Percentiles rank a stretch among this genome's conserved stretches.
Evolutionary conservation across 306 rosid genomes (phyloP).

Genomic region (Rubus idaeus): DNA sequence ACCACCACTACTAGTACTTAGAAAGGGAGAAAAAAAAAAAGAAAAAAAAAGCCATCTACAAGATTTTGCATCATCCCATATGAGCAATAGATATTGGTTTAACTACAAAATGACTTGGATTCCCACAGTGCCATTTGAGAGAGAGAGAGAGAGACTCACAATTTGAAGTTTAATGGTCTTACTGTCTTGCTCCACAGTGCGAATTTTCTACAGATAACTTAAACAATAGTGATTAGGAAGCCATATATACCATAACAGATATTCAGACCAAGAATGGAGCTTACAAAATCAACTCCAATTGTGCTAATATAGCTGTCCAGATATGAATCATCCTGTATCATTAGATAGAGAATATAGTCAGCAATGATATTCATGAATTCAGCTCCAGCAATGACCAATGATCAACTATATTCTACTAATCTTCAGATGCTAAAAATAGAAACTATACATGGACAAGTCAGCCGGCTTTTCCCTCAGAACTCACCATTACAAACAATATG

Average conservation of each 20-base stretch:
- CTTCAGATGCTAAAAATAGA: background rate
- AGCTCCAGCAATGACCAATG: background rate
- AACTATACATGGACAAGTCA: slow-evolving; percentile 2
- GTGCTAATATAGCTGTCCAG: slow-evolving; percentile 60
- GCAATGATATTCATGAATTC: background rate
- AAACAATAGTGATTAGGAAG: background rate
- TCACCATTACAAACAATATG: background rate
- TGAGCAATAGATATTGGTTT: background rate
- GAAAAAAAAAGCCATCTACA: background rate
- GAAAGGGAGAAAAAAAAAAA: background rate
- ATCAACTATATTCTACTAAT: background rate
- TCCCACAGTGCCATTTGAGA: background rate
- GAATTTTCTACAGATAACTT: slow-evolving; percentile 39
- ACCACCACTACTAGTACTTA: background rate
- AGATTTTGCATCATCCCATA: background rate
- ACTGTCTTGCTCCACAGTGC: slow-evolving; percentile 60
- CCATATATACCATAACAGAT: background rate
- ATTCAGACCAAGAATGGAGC: background rate
- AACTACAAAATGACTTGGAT: background rate
- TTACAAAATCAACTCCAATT: slow-evolving; percentile 62
- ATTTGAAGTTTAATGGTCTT: slow-evolving; percentile 60
- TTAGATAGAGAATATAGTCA: background rate
- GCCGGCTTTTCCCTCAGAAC: background rate
- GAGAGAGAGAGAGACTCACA: slow-evolving; percentile 25
- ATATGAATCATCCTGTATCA: slow-evolving; percentile 51